Percentiles rank a stretch among this genome's conserved stretches.
Conservation (phyloP, 2,329 filamentous ascomycete species). For the Penicillium sp. region DNA sequence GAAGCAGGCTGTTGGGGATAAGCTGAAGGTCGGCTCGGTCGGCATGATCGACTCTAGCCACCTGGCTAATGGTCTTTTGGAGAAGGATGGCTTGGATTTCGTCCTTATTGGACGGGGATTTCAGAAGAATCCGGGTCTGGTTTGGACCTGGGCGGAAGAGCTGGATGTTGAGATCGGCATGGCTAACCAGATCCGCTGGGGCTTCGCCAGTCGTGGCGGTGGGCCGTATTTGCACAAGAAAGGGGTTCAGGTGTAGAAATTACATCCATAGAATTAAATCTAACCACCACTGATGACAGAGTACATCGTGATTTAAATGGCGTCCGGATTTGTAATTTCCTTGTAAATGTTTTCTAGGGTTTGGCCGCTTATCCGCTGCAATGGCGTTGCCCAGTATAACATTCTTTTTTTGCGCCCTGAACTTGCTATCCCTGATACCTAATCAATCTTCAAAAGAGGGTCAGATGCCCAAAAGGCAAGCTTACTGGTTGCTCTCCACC, state of each 20-base stretch:
- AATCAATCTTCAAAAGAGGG: too few species aligned
- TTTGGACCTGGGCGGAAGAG: slow-evolving; percentile 71
- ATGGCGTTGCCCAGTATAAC: too few species aligned
- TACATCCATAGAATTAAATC: neutral
- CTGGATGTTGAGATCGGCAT: slow-evolving; percentile 70
- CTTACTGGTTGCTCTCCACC: too few species aligned
- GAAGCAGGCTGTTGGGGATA: slow-evolving; percentile 71
- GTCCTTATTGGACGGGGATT: slow-evolving; percentile 74
- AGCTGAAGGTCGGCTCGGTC: slow-evolving; percentile 71
- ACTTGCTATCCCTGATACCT: too few species aligned
- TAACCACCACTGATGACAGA: too few species aligned
- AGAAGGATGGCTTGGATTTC: slow-evolving; percentile 62
- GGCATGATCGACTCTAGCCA: slow-evolving; percentile 71
- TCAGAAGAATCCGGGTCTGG: slow-evolving; percentile 77
- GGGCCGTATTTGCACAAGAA: slow-evolving; percentile 20
- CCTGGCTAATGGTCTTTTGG: slow-evolving; percentile 64
- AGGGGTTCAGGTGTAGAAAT: slow-evolving; percentile 14
- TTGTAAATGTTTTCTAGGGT: too few species aligned
- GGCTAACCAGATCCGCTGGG: slow-evolving; percentile 71
- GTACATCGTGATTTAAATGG: too few species aligned
- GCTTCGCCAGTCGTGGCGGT: slow-evolving; percentile 40
- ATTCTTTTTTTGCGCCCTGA: too few species aligned
- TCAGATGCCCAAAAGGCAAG: too few species aligned
- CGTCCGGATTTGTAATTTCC: too few species aligned
- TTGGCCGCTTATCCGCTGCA: too few species aligned